Conservation (phyloP, 2,329 filamentous ascomycete species). For the Celoporthe dispersa region DNA sequence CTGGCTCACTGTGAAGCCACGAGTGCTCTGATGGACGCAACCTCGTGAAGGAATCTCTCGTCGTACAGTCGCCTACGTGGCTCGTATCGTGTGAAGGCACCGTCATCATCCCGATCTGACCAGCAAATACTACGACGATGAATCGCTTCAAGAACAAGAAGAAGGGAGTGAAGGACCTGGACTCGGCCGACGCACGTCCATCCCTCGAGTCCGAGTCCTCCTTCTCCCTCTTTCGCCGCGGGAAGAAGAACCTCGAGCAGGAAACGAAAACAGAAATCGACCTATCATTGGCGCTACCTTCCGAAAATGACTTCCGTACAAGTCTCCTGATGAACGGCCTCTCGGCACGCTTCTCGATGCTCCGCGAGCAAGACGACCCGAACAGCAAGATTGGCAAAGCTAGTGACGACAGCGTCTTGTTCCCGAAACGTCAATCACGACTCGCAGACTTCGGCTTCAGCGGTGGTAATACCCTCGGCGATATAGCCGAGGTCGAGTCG, state of each 20-base stretch:
- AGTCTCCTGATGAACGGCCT: constrained; percentile 95
- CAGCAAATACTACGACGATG: constrained; percentile 52
- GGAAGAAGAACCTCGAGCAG: constrained; percentile 57
- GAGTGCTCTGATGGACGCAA: constrained; percentile 22
- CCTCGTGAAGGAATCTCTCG: constrained; percentile 14
- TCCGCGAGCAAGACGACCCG: constrained; percentile 92
- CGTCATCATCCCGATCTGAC: constrained; percentile 14
- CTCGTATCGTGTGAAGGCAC: constrained; percentile 1
- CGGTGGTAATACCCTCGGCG: constrained; percentile 62
- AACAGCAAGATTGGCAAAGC: constrained; percentile 89
- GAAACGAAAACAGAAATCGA: constrained; percentile 72
- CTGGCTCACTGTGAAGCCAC: constrained; percentile 10
- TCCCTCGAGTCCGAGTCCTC: constrained; percentile 58
- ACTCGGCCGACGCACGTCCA: constrained; percentile 46
- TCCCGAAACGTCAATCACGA: constrained; percentile 79
- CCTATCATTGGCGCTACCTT: constrained; percentile 73
- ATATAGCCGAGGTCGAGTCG: constrained; percentile 92
- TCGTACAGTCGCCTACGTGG: constrained; percentile 3
- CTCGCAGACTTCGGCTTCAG: constrained; percentile 70
- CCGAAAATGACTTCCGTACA: constrained; percentile 89
- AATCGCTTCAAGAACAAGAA: constrained; percentile 79
- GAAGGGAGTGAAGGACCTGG: constrained; percentile 63
- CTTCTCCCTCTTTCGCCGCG: constrained; percentile 60
- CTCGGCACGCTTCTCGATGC: constrained; percentile 95
- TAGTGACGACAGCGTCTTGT: constrained; percentile 90